These are phyloP conservation scores for Vigna reflexopilosa DNA, from an alignment of 306 rosid species.

Conservation along the genomic window DNA sequence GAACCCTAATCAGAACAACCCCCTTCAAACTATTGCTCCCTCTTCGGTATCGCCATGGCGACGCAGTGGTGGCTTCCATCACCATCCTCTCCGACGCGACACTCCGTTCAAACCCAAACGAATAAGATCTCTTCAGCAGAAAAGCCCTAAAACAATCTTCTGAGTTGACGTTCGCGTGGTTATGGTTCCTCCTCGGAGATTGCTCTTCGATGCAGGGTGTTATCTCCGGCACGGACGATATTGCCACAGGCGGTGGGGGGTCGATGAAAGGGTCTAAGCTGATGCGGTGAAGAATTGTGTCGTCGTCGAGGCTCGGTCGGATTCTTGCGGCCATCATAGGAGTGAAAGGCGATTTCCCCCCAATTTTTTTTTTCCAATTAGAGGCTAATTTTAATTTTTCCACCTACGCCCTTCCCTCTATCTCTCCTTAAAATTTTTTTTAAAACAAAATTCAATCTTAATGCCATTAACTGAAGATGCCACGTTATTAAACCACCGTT, in stretches of 20 bases:
- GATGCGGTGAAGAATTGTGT: constrained; percentile 60
- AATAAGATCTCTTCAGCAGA: constrained; percentile 76
- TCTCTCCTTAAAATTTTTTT: no score
- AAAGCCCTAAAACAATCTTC: constrained; percentile 74
- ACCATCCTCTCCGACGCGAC: constrained; percentile 76
- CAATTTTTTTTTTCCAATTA: no score
- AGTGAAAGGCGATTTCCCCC: constrained; percentile 85
- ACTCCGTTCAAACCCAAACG: constrained; percentile 89
- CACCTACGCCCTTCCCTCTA: no score
- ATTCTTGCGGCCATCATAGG: constrained; percentile 93
- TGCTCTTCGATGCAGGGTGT: constrained; percentile 70
- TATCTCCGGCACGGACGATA: constrained; percentile 59
- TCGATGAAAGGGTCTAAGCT: constrained; percentile 57
- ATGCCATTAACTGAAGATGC: no score
- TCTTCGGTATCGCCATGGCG: constrained; percentile 81
- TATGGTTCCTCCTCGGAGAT: constrained; percentile 50
- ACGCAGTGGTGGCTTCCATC: constrained; percentile 73
- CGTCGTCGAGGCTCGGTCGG: constrained; percentile 79
- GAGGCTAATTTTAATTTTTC: no score
- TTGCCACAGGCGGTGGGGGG: constrained; percentile 24
- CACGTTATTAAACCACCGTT: no score
- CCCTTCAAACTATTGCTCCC: constrained; percentile 60
- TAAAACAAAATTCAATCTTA: no score
- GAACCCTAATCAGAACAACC: no score
- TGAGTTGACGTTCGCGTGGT: constrained; percentile 22